Evolutionary conservation across 1,139 yeast species (phyloP).

Genomic region (Entelexis sorbosivorans): DNA sequence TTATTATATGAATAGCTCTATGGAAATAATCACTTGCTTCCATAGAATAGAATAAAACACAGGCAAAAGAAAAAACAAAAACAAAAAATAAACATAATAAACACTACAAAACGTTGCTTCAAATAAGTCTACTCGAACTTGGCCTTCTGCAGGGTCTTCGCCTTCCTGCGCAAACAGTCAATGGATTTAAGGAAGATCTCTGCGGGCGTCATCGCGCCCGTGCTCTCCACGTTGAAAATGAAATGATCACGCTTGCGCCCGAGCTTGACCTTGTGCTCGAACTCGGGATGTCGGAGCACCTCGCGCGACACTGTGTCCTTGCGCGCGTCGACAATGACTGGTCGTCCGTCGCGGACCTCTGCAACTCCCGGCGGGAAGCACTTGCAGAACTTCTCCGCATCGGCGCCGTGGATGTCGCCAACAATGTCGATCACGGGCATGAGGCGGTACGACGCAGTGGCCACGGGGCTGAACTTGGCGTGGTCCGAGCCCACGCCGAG

Average conservation of each 20-base stretch:
- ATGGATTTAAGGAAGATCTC: slow-evolving; percentile 88
- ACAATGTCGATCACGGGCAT: slow-evolving; percentile 80
- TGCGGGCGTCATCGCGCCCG: slow-evolving; percentile 95
- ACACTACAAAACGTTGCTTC: neutral
- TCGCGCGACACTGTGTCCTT: slow-evolving; percentile 94
- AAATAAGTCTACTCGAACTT: slow-evolving; percentile 19
- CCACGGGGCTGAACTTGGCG: slow-evolving; percentile 93
- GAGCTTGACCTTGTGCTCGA: slow-evolving; percentile 73
- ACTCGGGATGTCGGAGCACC: slow-evolving; percentile 85
- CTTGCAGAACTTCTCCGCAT: slow-evolving; percentile 67
- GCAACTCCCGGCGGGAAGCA: slow-evolving; percentile 93
- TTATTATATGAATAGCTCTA: too few relatives aligned
- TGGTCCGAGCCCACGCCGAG: slow-evolving; percentile 91
- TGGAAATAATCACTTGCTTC: neutral
- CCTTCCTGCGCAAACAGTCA: slow-evolving; percentile 73
- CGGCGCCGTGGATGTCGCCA: slow-evolving; percentile 63
- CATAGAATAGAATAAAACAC: neutral
- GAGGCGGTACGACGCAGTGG: slow-evolving; percentile 93
- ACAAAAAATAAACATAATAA: neutral
- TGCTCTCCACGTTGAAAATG: slow-evolving; percentile 83
- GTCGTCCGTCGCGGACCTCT: slow-evolving; percentile 59
- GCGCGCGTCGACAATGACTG: slow-evolving; percentile 77
- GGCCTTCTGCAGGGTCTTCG: slow-evolving; percentile 46
- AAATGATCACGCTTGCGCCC: slow-evolving; percentile 90
- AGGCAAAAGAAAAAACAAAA: neutral